These are phyloP conservation scores for Allomyces javanicus DNA, from an alignment of 192 early-diverging fungal species.

Conservation along the genomic window DNA sequence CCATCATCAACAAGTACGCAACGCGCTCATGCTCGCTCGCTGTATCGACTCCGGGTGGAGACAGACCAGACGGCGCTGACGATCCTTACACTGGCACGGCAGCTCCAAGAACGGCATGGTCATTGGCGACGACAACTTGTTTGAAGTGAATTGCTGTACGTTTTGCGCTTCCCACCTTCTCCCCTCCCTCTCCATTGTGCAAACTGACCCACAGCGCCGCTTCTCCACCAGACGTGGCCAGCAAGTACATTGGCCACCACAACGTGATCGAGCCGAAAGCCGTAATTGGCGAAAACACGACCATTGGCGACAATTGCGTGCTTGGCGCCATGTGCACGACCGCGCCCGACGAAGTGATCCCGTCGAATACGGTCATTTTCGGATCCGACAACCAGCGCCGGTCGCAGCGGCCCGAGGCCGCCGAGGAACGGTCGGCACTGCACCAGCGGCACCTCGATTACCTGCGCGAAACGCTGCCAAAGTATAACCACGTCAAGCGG, in stretches of 20 bases:
- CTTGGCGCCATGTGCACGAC: slow-evolving; percentile 18
- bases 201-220: too few relatives aligned
- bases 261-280: slow-evolving; percentile 15
- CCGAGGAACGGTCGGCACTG: slow-evolving; percentile 9
- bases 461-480: slow-evolving; percentile 10
- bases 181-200: too few relatives aligned
- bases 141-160: slow-evolving; percentile 18
- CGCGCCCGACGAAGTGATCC: slow-evolving; percentile 7
- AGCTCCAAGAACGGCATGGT: slow-evolving; percentile 3
- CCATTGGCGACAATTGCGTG: slow-evolving; percentile 17
- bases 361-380: slow-evolving; percentile 17
- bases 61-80: too few relatives aligned
- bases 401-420: slow-evolving; percentile 8
- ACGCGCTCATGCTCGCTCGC: too few relatives aligned
- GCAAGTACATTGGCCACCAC: neutral
- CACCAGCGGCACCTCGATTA: slow-evolving; percentile 23
- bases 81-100: too few relatives aligned
- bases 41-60: too few relatives aligned
- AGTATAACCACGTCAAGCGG: neutral
- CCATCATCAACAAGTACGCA: slow-evolving; percentile 14
- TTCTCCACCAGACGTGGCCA: neutral
- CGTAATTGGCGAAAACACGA: slow-evolving; percentile 9
- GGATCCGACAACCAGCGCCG: slow-evolving; percentile 9
- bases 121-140: slow-evolving; percentile 20
- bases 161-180: neutral